Base-by-base conservation (phyloP, 164 flowering plant genomes). In the Vitis cinerea region DNA sequence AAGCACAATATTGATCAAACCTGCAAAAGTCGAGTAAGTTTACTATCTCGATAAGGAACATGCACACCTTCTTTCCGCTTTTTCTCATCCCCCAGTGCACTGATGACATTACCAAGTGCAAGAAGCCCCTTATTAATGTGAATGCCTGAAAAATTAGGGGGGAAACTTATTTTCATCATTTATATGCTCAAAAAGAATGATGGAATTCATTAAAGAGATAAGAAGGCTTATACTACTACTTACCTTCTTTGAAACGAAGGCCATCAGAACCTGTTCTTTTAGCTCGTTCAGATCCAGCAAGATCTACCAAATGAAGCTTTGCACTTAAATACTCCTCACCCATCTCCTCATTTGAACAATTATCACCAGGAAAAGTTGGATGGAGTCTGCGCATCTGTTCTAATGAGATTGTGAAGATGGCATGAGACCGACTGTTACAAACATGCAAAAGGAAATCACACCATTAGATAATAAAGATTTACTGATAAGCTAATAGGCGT, bases 231-330 rank as follows among this genome's bases (percentile, higher is more conserved):
- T 37, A 37, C 44, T 37, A 37, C 44, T 37, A 71, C 80, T 52
- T 55, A 86, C 97, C 97, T 86, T 92, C 97, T 76, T 90, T 90
- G 59, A 92, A 87, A 78, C 97, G 95, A 58, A 84, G 75, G 63
- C 97, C 97, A 80, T 90, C 97, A 72, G 98, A 86, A 51, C 96
- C 96, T 68, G 96, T 92, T 77, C 96, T 82, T 70, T 92, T 92
- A 13, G 98, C 98, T 51, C 98, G 80, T 73, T 92, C 98, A 52
- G 96, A 92, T 72, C 96, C 96, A 74, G 98, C 96, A 56, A 92
- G 98, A 84, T 92, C 98, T 51, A 92, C 98, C 75, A 92, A 83
- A 78, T 92, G 98, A 65, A 92, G 79, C 76, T 92, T 92, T 49
- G 98, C 94, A 77, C 90, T 85, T 31, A 92, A 71, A 81, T 83